Evolutionary conservation across 768 basidiomycete species (phyloP).

Genomic region (Polyporus arcularius): DNA sequence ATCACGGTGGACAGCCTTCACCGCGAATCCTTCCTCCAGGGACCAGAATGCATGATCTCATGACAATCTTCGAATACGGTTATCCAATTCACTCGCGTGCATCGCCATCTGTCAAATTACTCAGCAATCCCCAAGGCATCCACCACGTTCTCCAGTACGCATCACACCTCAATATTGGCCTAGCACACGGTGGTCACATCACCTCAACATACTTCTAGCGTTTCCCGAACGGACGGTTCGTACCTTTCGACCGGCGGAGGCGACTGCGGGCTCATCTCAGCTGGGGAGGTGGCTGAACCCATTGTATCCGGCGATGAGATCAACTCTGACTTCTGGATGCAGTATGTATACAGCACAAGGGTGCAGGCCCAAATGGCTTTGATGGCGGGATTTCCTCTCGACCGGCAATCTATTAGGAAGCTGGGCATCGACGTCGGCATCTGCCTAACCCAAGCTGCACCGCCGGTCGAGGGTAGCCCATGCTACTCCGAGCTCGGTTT

Average conservation of each 20-base stretch:
- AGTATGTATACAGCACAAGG: background rate
- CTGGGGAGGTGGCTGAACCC: background rate
- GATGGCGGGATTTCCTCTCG: slow-evolving; percentile 3
- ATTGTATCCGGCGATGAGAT: background rate
- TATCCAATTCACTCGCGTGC: slow-evolving; percentile 7
- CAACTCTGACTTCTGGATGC: background rate
- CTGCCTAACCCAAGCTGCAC: slow-evolving; percentile 3
- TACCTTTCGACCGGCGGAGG: background rate
- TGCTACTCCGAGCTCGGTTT: background rate
- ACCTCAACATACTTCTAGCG: slow-evolving; percentile 4
- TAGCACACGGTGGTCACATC: slow-evolving; percentile 7
- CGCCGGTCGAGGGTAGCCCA: background rate
- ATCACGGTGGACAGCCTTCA: slow-evolving; percentile 18
- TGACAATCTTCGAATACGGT: slow-evolving; percentile 8
- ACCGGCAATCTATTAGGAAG: slow-evolving; percentile 11
- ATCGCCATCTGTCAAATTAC: slow-evolving; percentile 22
- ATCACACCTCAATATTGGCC: slow-evolving; percentile 4
- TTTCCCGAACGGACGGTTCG: background rate
- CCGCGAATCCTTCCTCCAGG: slow-evolving; percentile 16
- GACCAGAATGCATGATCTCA: slow-evolving; percentile 5
- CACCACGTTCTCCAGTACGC: background rate
- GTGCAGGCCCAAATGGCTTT: background rate
- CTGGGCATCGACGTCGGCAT: slow-evolving; percentile 11
- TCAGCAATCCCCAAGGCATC: slow-evolving; percentile 4
- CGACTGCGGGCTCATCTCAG: background rate